Percentiles rank a stretch among this genome's conserved stretches.
phyloP scores from a whole-genome alignment of 228 moss, liverwort and hornwort species.

The Sphagnum fallax region DNA sequence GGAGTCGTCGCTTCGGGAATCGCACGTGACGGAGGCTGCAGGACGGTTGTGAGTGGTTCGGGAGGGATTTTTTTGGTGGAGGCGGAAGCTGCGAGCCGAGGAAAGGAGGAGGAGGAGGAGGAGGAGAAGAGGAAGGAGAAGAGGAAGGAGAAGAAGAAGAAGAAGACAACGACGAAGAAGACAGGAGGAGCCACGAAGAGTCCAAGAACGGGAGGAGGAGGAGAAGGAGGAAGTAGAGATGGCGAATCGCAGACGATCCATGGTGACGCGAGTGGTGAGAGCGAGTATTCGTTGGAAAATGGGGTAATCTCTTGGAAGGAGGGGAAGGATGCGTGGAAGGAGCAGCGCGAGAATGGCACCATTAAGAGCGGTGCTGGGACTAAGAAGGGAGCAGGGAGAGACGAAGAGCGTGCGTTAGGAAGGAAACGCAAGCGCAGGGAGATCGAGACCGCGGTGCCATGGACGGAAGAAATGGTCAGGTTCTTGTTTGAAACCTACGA shows the following conservation, averaged over 20 bases:
- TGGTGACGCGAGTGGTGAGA: background rate
- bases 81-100: background rate
- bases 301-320: background rate
- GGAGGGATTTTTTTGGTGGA: background rate
- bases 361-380: background rate
- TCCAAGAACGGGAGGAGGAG: background rate
- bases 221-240: background rate
- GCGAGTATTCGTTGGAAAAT: background rate
- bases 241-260: background rate
- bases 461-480: slow-evolving; percentile 9
- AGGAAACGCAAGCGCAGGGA: slow-evolving; percentile 4
- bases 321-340: background rate
- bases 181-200: background rate
- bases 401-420: background rate
- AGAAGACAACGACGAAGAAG: no score
- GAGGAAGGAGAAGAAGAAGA: no score
- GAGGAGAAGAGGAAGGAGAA: no score
- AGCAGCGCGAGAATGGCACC: background rate
- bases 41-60: background rate
- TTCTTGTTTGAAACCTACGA: slow-evolving; percentile 9
- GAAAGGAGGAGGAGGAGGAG: background rate
- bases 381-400: background rate
- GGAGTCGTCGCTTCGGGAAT: background rate
- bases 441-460: slow-evolving; percentile 7
- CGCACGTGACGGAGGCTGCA: background rate